Conservation (phyloP, 2,329 filamentous ascomycete species). For the Aspergillus brunneoviolaceus region DNA sequence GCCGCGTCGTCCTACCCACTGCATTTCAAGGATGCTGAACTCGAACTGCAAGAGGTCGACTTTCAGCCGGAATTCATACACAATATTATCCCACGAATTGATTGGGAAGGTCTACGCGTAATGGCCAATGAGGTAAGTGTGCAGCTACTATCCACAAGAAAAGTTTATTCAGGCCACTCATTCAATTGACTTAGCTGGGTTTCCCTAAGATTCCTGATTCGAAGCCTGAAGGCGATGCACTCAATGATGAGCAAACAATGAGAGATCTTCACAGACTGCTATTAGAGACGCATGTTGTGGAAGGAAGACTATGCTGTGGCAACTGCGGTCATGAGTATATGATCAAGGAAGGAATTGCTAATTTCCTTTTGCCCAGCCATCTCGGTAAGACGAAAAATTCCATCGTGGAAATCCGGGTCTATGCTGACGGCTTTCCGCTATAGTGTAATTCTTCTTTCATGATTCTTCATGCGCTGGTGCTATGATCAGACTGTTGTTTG, state of each 20-base stretch:
- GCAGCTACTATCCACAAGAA: background rate
- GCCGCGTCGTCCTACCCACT: constrained; percentile 79
- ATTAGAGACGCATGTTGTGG: constrained; percentile 83
- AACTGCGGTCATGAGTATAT: constrained; percentile 92
- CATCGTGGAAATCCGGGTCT: background rate
- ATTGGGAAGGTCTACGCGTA: constrained; percentile 77
- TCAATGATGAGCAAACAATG: constrained; percentile 67
- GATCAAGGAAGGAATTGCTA: constrained; percentile 93
- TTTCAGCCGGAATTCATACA: constrained; percentile 76
- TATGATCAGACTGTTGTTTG: background rate
- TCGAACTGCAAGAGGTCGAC: constrained; percentile 80
- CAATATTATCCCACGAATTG: constrained; percentile 82
- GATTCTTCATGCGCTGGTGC: background rate
- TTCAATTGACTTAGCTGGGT: constrained; percentile 61
- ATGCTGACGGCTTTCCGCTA: constrained; percentile 1
- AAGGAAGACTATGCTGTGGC: constrained; percentile 86
- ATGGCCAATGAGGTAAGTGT: constrained; percentile 65
- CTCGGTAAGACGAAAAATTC: constrained; percentile 52
- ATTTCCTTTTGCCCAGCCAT: constrained; percentile 92
- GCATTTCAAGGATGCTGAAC: constrained; percentile 87
- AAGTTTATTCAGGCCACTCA: background rate
- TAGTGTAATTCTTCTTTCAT: background rate
- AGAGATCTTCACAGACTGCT: constrained; percentile 78
- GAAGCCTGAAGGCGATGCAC: constrained; percentile 62
- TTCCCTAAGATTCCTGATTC: constrained; percentile 70